A percentile compares a stretch with the other conserved stretches of the same genome.
These are phyloP conservation scores for Coemansia sp. DNA, from an alignment of 192 early-diverging fungal genomes.

Conservation along the genomic window DNA sequence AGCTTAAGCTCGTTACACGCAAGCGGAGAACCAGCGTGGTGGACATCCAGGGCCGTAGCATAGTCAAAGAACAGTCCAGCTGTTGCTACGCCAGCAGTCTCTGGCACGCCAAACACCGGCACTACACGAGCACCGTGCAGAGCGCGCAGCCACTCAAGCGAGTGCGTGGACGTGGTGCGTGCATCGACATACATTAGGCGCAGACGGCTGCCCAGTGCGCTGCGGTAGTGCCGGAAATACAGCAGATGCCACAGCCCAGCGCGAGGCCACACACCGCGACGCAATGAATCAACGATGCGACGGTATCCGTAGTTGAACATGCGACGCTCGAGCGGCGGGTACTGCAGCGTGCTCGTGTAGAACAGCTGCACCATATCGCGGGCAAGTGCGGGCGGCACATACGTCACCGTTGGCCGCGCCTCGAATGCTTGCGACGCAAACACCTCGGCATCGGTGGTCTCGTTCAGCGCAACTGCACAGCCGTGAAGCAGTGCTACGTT, in stretches of 20 bases:
- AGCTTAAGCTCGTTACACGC: conserved; percentile 52
- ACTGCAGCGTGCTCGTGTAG: conserved; percentile 36
- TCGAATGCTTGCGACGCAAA: conserved; percentile 33
- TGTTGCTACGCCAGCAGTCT: conserved; percentile 20
- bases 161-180: conserved; percentile 21
- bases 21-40: conserved; percentile 52
- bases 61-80: conserved; percentile 46
- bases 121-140: conserved; percentile 46
- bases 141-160: conserved; percentile 44
- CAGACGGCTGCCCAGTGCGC: conserved; percentile 43
- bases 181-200: conserved; percentile 43
- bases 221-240: conserved; percentile 55
- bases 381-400: conserved; percentile 23
- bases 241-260: conserved; percentile 39
- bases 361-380: conserved; percentile 48
- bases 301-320: conserved; percentile 37
- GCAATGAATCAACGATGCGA: conserved; percentile 31
- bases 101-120: conserved; percentile 30
- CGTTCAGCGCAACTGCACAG: conserved; percentile 33
- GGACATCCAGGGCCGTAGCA: conserved; percentile 37
- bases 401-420: conserved; percentile 37
- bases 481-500: conserved; percentile 27
- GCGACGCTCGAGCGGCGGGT: conserved; percentile 39
- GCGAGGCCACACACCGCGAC: conserved; percentile 37
- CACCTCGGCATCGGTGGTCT: conserved; percentile 40